Conservation (phyloP, 768 basidiomycete genomes). For the Boletus tylopilopsis region DNA sequence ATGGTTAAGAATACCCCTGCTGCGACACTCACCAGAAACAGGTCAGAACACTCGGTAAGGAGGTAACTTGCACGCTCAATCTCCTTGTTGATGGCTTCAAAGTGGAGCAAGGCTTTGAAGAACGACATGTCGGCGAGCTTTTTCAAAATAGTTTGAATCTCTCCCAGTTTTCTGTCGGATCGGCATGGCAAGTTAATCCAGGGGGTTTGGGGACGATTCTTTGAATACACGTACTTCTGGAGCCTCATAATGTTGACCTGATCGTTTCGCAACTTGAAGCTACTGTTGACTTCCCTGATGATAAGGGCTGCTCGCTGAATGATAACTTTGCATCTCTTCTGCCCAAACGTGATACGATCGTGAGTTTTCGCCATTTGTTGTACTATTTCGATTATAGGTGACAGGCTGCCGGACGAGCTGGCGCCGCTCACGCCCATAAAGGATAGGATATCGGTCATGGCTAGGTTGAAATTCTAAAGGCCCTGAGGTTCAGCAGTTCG, state of each 20-base stretch:
- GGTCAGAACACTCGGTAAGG: neutral
- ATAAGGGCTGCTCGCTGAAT: conserved; percentile 1
- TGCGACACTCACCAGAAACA: neutral
- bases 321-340: conserved; percentile 1
- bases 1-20: neutral
- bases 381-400: neutral
- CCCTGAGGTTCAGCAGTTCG: neutral
- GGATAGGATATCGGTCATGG: neutral
- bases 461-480: neutral
- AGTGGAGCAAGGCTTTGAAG: conserved; percentile 2
- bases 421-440: neutral
- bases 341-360: neutral
- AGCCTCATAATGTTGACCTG: neutral
- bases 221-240: neutral
- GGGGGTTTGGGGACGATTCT: too few relatives aligned
- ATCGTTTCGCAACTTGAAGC: neutral
- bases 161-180: conserved; percentile 1
- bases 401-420: neutral
- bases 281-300: neutral
- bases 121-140: conserved; percentile 2
- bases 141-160: neutral
- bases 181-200: neutral
- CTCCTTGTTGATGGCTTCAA: neutral
- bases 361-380: neutral
- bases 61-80: neutral